A percentile compares a stretch with the other conserved stretches of the same genome.
phyloP scores from a whole-genome alignment of 768 basidiomycete genomes.

The Collybiopsis luxurians region DNA sequence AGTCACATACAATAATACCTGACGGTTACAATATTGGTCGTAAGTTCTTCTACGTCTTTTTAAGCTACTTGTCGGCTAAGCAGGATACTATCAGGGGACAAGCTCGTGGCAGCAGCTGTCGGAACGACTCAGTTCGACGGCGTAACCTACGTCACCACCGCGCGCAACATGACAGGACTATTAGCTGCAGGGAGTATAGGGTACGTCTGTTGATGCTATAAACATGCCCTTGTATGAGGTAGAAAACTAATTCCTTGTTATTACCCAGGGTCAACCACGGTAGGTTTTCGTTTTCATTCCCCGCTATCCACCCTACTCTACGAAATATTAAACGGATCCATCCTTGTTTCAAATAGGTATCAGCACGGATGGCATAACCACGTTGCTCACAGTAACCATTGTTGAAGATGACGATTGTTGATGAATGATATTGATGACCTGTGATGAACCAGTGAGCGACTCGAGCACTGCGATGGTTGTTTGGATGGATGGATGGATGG shows the following conservation, averaged over 20 bases:
- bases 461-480: too few relatives aligned
- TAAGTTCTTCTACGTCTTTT: not conserved
- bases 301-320: too few relatives aligned
- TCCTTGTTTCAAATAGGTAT: not conserved
- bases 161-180: slow-evolving; percentile 49
- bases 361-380: slow-evolving; percentile 4
- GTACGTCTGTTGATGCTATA: slow-evolving; percentile 24
- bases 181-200: slow-evolving; percentile 49
- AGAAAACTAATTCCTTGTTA: not conserved
- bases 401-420: not conserved
- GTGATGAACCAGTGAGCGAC: too few relatives aligned
- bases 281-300: not conserved
- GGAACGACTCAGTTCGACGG: slow-evolving; percentile 38
- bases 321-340: not conserved
- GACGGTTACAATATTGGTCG: slow-evolving; percentile 33
- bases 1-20: slow-evolving; percentile 45
- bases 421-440: too few relatives aligned
- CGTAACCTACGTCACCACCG: slow-evolving; percentile 44
- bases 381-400: slow-evolving; percentile 4
- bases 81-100: slow-evolving; percentile 14
- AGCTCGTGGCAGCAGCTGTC: slow-evolving; percentile 30
- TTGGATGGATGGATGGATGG: too few relatives aligned
- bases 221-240: not conserved
- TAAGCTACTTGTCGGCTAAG: not conserved
- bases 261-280: slow-evolving; percentile 5